Conservation (phyloP, 2,329 filamentous ascomycete species). For the Byssothecium circinans region DNA sequence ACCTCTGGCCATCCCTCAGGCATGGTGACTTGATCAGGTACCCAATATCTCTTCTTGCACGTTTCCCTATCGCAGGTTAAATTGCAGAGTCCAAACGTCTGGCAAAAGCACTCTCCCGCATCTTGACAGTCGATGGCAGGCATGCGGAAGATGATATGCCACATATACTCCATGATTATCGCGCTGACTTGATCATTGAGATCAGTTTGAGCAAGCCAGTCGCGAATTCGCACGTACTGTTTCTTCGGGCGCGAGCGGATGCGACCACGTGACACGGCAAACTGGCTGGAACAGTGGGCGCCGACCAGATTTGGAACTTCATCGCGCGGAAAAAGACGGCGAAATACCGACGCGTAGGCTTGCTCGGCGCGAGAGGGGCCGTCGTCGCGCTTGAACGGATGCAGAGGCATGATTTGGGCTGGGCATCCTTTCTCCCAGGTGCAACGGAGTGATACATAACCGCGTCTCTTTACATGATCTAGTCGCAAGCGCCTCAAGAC, state of each 20-base stretch:
- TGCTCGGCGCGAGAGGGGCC: conserved; percentile 33
- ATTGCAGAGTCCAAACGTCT: conserved; percentile 63
- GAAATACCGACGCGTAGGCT: conserved; percentile 50
- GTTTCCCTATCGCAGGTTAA: conserved; percentile 43
- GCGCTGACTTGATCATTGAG: conserved; percentile 52
- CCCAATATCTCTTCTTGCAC: conserved; percentile 59
- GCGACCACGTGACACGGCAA: conserved; percentile 50
- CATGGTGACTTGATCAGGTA: conserved; percentile 59
- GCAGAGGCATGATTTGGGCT: conserved; percentile 48
- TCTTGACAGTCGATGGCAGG: conserved; percentile 58
- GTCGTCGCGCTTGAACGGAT: conserved; percentile 35
- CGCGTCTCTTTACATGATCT: conserved; percentile 47
- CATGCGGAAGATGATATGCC: conserved; percentile 49
- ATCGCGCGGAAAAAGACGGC: conserved; percentile 46
- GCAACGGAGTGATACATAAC: conserved; percentile 55
- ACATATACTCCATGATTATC: conserved; percentile 57
- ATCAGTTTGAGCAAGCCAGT: conserved; percentile 50
- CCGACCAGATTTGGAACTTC: conserved; percentile 48
- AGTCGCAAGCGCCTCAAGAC: conserved; percentile 50
- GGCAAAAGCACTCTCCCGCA: conserved; percentile 64
- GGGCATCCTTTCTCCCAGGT: conserved; percentile 54
- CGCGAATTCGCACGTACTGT: conserved; percentile 51
- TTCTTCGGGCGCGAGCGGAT: conserved; percentile 46
- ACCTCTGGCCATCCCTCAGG: conserved; percentile 62
- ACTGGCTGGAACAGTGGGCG: conserved; percentile 55